Evolutionary conservation across 1,284 basidiomycete genomes (phyloP), one percentile per base, ranked within the genome.

Genomic region (Melanopsichium pennsylvanicum): DNA sequence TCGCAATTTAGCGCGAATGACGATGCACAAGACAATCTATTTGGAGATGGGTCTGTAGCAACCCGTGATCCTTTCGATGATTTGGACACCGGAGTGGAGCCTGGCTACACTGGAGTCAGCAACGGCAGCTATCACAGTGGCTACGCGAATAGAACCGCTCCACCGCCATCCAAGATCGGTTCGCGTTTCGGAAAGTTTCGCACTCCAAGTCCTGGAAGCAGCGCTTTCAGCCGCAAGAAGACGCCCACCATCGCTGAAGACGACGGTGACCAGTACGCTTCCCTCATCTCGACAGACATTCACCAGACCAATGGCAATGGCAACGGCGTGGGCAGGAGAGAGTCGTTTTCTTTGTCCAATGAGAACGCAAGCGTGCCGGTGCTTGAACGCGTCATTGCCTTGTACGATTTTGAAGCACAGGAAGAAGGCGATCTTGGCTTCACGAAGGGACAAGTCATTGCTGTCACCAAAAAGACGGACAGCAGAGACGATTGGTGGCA

Each of bases 401-500:
- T 72, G 32, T 79, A 61, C 47, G 76, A 79, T 19, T 80, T 77
- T 25, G 67, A 74, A 16, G 78, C 70, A 9, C 67, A 74, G 50
- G 62, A 75, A 23, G 58, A 63, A 5, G 55, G 67, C 7, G 79
- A 81, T 44, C 45, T 81, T 13, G 61, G 71, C 10, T 80, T 81
- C 51, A 33, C 40, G 7, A 57, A 69, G 18, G 79, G 79, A 4
- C 78, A 81, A 35, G 68, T 81, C 19, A 79, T 81, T 37, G 66
- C 64, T 1, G 78, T 81, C 4, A 63, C 66, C 2, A 56, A 54
- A 23, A 74, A 72, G 39, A 81, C 78, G 1, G 44, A 64, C 5
- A 72, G 55, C 32, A 40, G 43, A 18, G 61, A 73, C 19, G 79
- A 80, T 27, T 81, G 79, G 79, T 81, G 79, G 78, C 51, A 70